Percentiles rank a stretch among this genome's conserved stretches.
These are phyloP conservation scores for Pyrus betulifolia DNA, from an alignment of 306 rosid genomes.

Conservation along the genomic window DNA sequence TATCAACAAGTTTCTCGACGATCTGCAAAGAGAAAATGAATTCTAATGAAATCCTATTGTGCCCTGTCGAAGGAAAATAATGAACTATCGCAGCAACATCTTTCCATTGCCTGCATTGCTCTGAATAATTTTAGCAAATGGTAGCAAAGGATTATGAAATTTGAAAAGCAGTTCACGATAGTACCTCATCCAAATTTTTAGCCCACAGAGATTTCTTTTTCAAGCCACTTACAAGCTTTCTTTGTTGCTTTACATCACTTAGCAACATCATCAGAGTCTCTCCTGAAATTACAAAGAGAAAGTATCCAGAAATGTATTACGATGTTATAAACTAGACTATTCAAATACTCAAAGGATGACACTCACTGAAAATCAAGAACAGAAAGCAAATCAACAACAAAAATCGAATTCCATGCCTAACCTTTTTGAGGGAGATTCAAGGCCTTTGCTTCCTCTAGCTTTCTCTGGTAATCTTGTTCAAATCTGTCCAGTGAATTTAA, in stretches of 20 bases:
- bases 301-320: neutral
- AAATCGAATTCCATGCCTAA: constrained; percentile 15
- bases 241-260: constrained; percentile 77
- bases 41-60: neutral
- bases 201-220: constrained; percentile 94
- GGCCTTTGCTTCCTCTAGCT: constrained; percentile 64
- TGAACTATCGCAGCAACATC: neutral
- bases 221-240: constrained; percentile 73
- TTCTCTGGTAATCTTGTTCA: constrained; percentile 81
- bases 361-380: neutral
- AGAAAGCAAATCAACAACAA: neutral
- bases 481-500: constrained; percentile 60
- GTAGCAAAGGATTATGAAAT: constrained; percentile 5
- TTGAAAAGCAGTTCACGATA: constrained; percentile 8
- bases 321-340: neutral
- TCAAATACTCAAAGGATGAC: neutral
- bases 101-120: neutral
- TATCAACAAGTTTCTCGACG: constrained; percentile 74
- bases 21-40: constrained; percentile 52
- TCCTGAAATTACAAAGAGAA: constrained; percentile 47
- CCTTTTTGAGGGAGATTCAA: constrained; percentile 73
- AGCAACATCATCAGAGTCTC: constrained; percentile 65
- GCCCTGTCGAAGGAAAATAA: neutral
- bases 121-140: neutral
- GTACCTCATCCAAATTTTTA: constrained; percentile 75